Base-by-base conservation (phyloP, 2,329 filamentous ascomycete genomes). In the Phaeosphaeriaceae sp. region DNA sequence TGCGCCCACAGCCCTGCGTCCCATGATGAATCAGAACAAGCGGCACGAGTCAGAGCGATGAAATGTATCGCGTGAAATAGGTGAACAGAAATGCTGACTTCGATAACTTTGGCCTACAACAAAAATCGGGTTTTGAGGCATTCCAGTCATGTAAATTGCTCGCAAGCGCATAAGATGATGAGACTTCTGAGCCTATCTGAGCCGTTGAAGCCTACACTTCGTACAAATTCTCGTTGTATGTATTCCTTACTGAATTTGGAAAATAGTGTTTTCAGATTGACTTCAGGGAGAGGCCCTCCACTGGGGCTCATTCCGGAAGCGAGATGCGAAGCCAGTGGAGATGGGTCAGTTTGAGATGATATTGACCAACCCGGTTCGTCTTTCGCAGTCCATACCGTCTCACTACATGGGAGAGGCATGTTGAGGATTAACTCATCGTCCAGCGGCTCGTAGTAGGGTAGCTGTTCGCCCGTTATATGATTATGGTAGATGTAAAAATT, bases 331-430 rank as follows among this genome's bases (percentile, higher is more conserved):
- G 30, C 30, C 15, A 16, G 13, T 33, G 30, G 15, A 8, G 30
- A 33, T 15, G 13, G 13, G 13, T 33, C 30, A 3, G 30, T 9
- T 16, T 33, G 13, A 15, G n/a, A 2, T 12, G 30, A n/a, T 6
- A n/a, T 16, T 16, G 15, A 12, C 30, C 30, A 38, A 8, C 7
- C 8, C 11, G 17, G 15, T 23, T 38, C 36, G 20, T 26, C 17
- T 11, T 20, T 20, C 16, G 36, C 36, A n/a, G 21, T n/a, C 36
- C 36, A 38, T 18, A 18, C 18, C 11, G 16, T n/a, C 16, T 38
- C 17, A 18, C 36, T 38, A 13, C 36, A 38, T 23, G 36, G 36
- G 13, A 38, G 36, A 21, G 36, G 36, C 36, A 38, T 38, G 36
- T 38, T 38, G 36, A 38, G 36, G 15, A 38, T 38, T 4, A 38